These are phyloP conservation scores for Ganoderma lingzhi DNA, from an alignment of 1,284 basidiomycete genomes.

Conservation along the genomic window DNA sequence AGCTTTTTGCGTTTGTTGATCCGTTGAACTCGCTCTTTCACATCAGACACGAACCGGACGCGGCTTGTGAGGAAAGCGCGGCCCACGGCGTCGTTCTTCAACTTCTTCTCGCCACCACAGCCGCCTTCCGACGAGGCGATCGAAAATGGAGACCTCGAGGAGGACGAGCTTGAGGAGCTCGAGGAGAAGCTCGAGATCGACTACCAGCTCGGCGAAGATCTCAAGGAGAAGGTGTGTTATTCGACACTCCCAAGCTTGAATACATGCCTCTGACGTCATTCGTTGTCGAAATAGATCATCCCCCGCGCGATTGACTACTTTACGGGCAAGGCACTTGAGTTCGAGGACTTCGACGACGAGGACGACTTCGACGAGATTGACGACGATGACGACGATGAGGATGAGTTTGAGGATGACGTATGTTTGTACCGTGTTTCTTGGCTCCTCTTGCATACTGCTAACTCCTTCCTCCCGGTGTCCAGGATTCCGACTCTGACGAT, in stretches of 20 bases:
- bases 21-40: conserved; percentile 13
- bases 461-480: conserved; percentile 25
- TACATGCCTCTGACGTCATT: not conserved
- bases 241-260: not conserved
- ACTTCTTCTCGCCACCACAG: conserved; percentile 93
- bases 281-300: conserved; percentile 72
- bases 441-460: conserved; percentile 17
- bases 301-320: conserved; percentile 96
- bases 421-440: conserved; percentile 39
- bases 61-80: conserved; percentile 91
- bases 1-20: conserved; percentile 19
- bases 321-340: conserved; percentile 95
- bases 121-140: conserved; percentile 76
- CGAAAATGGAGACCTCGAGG: conserved; percentile 81
- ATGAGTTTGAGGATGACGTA: conserved; percentile 62
- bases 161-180: conserved; percentile 89
- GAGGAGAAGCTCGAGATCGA: conserved; percentile 96
- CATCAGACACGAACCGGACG: conserved; percentile 89
- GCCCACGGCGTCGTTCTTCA: conserved; percentile 95
- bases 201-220: conserved; percentile 98
- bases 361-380: conserved; percentile 70
- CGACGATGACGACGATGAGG: conserved; percentile 60
- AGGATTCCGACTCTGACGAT: conserved; percentile 71
- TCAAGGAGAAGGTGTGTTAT: conserved; percentile 88
- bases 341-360: conserved; percentile 82